Conservation (phyloP, 371 early-diverging fungal species). For the Umbelopsis sp. region DNA sequence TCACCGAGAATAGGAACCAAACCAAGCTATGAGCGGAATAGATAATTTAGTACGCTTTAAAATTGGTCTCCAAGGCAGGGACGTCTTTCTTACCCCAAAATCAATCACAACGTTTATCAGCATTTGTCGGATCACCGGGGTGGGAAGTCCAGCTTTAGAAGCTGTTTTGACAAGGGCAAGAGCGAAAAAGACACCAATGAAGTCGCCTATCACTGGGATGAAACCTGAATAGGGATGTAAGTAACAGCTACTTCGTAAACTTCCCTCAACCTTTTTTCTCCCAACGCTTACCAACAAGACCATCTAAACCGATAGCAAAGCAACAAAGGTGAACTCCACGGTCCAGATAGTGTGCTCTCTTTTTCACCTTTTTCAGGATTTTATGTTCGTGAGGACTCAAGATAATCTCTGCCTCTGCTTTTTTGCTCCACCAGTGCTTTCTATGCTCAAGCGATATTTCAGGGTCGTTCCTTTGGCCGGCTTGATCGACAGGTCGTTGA, state of each 20-base stretch:
- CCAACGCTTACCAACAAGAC: slow-evolving; percentile 30
- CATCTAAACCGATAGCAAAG: slow-evolving; percentile 33
- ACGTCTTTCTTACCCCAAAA: slow-evolving; percentile 26
- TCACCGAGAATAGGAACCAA: slow-evolving; percentile 53
- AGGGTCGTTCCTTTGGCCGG: background rate
- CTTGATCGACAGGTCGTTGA: slow-evolving; percentile 10
- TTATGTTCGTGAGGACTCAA: slow-evolving; percentile 21
- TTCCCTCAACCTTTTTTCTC: background rate
- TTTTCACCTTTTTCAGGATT: slow-evolving; percentile 27
- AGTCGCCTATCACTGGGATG: slow-evolving; percentile 41
- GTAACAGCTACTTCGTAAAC: background rate
- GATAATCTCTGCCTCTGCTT: slow-evolving; percentile 14
- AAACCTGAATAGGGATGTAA: slow-evolving; percentile 21
- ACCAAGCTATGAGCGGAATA: slow-evolving; percentile 35
- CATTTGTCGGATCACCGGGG: slow-evolving; percentile 28
- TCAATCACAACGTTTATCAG: slow-evolving; percentile 36
- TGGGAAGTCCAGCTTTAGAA: slow-evolving; percentile 29
- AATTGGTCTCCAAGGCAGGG: background rate
- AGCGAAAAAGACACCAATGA: slow-evolving; percentile 32
- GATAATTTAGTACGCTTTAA: background rate
- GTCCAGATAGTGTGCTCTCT: slow-evolving; percentile 26
- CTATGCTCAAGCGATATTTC: background rate
- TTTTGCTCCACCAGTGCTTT: slow-evolving; percentile 23
- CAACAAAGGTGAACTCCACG: slow-evolving; percentile 32
- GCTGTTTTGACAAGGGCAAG: slow-evolving; percentile 28